A percentile compares a stretch with the other conserved stretches of the same genome.
These are phyloP conservation scores for Aplosporella prunicola DNA, from an alignment of 2,329 filamentous ascomycete genomes.

Conservation along the genomic window DNA sequence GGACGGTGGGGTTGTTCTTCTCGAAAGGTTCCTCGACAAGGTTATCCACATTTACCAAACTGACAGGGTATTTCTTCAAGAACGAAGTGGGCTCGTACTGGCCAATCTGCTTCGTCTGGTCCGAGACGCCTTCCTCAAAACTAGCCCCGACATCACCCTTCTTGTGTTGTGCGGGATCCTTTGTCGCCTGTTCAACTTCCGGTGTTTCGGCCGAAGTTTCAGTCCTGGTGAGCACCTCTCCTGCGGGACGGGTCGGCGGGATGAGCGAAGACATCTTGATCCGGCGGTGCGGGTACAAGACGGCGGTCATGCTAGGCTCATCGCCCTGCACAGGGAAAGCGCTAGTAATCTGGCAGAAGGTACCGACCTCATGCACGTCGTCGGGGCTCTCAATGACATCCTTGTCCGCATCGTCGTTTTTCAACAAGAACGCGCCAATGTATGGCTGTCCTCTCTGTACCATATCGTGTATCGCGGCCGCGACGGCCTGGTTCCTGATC, in stretches of 20 bases:
- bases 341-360: constrained; percentile 96
- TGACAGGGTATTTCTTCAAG: constrained; percentile 82
- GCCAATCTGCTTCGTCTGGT: constrained; percentile 39
- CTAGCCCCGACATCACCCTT: constrained; percentile 93
- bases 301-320: constrained; percentile 76
- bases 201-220: constrained; percentile 28
- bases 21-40: constrained; percentile 81
- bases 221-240: constrained; percentile 39
- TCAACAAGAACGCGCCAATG: constrained; percentile 92
- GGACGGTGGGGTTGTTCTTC: constrained; percentile 78
- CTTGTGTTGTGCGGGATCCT: constrained; percentile 54
- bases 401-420: constrained; percentile 87
- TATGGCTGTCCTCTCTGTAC: constrained; percentile 96
- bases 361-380: constrained; percentile 91
- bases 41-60: constrained; percentile 91
- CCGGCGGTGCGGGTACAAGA: constrained; percentile 89
- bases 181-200: constrained; percentile 34
- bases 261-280: constrained; percentile 83
- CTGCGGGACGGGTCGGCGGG: constrained; percentile 46
- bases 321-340: constrained; percentile 86
- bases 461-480: constrained; percentile 87
- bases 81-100: constrained; percentile 80
- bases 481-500: constrained; percentile 85
- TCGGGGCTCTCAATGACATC: constrained; percentile 84
- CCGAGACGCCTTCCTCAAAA: constrained; percentile 75